Conservation (phyloP, 1,284 basidiomycete genomes). For the Rhodotorula sp. region DNA sequence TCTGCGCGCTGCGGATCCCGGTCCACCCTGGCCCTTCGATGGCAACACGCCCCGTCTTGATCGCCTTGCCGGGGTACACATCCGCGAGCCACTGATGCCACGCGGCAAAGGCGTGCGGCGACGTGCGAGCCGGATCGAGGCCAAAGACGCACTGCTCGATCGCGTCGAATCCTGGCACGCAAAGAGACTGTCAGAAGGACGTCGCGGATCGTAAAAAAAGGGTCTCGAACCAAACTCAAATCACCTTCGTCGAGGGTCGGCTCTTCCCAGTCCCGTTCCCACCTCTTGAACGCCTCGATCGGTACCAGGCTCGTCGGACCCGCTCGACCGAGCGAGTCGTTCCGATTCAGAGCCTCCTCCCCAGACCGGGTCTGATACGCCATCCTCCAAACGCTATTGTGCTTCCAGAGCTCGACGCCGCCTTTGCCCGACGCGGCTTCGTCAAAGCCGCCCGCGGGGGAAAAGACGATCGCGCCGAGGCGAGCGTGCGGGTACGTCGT, state of each 20-base stretch:
- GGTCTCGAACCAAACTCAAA: not conserved
- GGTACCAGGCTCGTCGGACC: not conserved
- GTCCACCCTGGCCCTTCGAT: not conserved
- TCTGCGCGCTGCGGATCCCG: too few relatives aligned
- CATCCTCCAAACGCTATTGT: constrained; percentile 7
- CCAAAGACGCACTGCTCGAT: not conserved
- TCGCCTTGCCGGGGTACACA: constrained; percentile 11
- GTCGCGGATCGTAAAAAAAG: too few relatives aligned
- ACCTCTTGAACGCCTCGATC: not conserved
- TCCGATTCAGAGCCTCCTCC: not conserved
- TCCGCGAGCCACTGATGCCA: constrained; percentile 11
- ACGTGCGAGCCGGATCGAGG: not conserved
- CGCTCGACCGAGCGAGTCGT: not conserved
- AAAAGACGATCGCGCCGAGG: not conserved
- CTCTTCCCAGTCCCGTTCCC: constrained; percentile 3
- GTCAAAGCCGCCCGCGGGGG: not conserved
- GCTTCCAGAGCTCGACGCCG: constrained; percentile 2
- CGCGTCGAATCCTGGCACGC: not conserved
- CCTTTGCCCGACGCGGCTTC: not conserved
- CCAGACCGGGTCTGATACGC: not conserved
- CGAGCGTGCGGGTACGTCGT: not conserved
- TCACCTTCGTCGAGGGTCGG: constrained; percentile 2
- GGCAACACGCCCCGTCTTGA: constrained; percentile 8
- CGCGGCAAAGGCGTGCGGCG: not conserved
- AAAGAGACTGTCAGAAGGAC: not conserved